Conservation (phyloP, 495 filamentous ascomycete genomes). For the Aspergillus taichungensis region DNA sequence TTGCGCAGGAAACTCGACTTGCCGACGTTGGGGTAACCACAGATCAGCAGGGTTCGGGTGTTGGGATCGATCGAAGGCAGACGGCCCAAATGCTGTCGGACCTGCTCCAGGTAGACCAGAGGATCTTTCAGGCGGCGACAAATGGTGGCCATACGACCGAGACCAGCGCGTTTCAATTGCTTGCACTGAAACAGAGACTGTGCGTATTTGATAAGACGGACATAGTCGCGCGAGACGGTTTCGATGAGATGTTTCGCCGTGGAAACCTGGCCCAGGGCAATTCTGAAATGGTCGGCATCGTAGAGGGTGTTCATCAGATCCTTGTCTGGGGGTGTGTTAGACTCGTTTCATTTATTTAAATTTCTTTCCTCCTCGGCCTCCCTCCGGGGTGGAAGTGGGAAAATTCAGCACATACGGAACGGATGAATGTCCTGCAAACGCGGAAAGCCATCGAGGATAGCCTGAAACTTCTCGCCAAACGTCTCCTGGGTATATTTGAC, state of each 20-base stretch:
- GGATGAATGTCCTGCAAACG: slow-evolving; percentile 93
- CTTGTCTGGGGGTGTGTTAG: slow-evolving; percentile 47
- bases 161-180: slow-evolving; percentile 78
- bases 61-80: slow-evolving; percentile 97
- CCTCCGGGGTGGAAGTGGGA: slow-evolving; percentile 24
- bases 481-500: slow-evolving; percentile 99
- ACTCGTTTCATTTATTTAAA: slow-evolving; percentile 1
- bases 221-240: slow-evolving; percentile 88
- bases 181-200: slow-evolving; percentile 95
- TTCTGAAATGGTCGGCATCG: slow-evolving; percentile 96
- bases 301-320: slow-evolving; percentile 78
- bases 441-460: slow-evolving; percentile 88
- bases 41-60: slow-evolving; percentile 88
- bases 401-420: slow-evolving; percentile 58
- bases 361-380: neutral
- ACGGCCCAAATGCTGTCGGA: slow-evolving; percentile 94
- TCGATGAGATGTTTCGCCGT: slow-evolving; percentile 96
- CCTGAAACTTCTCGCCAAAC: slow-evolving; percentile 83
- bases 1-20: slow-evolving; percentile 91
- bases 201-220: slow-evolving; percentile 89
- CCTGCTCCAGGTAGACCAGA: slow-evolving; percentile 91
- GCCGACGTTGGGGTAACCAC: slow-evolving; percentile 95
- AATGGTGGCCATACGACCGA: slow-evolving; percentile 95
- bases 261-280: slow-evolving; percentile 89
- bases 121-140: slow-evolving; percentile 89